phyloP scores from a whole-genome alignment of 139 green algal species.

The Raphidocelis subcapitata region DNA sequence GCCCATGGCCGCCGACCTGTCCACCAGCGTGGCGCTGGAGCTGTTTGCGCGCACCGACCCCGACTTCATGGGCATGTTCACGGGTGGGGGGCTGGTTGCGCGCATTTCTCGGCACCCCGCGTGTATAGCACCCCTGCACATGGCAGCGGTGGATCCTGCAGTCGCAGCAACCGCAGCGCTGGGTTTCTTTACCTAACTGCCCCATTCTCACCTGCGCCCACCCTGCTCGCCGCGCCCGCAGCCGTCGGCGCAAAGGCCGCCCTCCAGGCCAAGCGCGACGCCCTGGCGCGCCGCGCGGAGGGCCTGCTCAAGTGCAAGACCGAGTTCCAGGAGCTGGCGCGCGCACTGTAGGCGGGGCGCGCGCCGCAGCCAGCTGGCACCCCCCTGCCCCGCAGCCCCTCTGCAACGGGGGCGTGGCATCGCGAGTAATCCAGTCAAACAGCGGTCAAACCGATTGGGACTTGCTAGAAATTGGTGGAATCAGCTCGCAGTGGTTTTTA shows the following conservation, averaged over 20 bases:
- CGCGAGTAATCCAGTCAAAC: no score
- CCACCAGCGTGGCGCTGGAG: conserved; percentile 63
- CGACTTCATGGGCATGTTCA: conserved; percentile 83
- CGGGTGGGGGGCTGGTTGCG: conserved; percentile 37
- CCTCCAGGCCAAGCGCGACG: conserved; percentile 65
- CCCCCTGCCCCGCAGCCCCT: no score
- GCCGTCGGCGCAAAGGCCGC: conserved; percentile 59
- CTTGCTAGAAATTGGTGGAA: no score
- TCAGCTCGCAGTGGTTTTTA: no score
- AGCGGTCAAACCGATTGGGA: no score
- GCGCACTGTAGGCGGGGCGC: no score
- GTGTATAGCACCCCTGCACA: background rate
- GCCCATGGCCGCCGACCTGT: conserved; percentile 57
- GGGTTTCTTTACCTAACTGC: no score
- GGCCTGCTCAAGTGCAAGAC: conserved; percentile 78
- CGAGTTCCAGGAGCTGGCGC: conserved; percentile 74
- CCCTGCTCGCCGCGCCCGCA: conserved; percentile 30
- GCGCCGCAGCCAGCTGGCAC: no score
- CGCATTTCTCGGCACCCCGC: background rate
- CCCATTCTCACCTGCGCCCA: no score
- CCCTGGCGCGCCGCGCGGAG: conserved; percentile 60
- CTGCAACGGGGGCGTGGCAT: no score
- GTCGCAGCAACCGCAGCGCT: no score
- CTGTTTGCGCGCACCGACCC: conserved; percentile 68
- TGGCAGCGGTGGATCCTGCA: no score